Evolutionary conservation across 2,329 filamentous ascomycete genomes (phyloP).

Genomic region (Cercospora sp.): DNA sequence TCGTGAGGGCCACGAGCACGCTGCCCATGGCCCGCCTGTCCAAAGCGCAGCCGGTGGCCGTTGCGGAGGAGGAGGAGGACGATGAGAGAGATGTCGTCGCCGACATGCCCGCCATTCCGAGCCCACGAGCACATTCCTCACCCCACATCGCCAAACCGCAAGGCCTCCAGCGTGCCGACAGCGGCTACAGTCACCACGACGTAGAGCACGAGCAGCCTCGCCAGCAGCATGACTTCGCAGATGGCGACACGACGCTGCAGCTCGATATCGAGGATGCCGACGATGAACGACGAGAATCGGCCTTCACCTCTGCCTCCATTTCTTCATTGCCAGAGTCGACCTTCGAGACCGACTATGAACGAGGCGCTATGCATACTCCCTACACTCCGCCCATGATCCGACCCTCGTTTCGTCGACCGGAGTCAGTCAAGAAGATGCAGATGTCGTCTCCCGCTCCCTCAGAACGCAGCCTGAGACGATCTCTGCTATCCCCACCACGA

Average conservation of each 20-base stretch:
- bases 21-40: conserved; percentile 54
- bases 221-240: not conserved
- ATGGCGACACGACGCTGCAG: not conserved
- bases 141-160: not conserved
- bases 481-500: conserved; percentile 40
- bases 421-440: conserved; percentile 68
- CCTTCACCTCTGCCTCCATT: conserved; percentile 34
- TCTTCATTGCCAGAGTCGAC: conserved; percentile 38
- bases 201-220: not conserved
- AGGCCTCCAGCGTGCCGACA: not conserved
- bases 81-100: not conserved
- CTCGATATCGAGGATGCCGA: conserved; percentile 9
- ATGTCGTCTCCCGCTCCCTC: conserved; percentile 67
- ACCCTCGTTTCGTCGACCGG: conserved; percentile 67
- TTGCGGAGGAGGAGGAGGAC: conserved; percentile 24
- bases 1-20: conserved; percentile 9
- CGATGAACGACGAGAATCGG: conserved; percentile 30
- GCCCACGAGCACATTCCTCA: conserved; percentile 11
- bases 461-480: conserved; percentile 45
- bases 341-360: conserved; percentile 33
- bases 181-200: conserved; percentile 6
- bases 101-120: conserved; percentile 9
- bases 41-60: conserved; percentile 25
- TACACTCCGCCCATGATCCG: conserved; percentile 61
- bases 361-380: conserved; percentile 36